Evolutionary conservation across 148 eudicot species (phyloP).

Genomic region (Rhododendron henanense): DNA sequence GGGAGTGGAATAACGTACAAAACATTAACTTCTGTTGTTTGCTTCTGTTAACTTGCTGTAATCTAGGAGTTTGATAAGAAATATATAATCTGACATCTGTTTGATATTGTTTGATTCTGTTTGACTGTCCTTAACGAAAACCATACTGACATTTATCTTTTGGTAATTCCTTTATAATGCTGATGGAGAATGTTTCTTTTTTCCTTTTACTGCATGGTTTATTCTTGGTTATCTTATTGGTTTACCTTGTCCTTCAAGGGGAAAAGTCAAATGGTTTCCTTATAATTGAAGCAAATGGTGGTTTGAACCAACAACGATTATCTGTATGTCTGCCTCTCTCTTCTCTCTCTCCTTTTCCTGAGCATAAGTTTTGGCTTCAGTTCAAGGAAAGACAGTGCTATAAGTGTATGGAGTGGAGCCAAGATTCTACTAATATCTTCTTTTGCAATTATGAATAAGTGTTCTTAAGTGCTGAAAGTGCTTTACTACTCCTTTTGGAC

Average conservation of each 20-base stretch:
- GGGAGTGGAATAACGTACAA: background rate
- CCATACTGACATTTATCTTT: background rate
- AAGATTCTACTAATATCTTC: background rate
- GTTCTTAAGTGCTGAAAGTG: background rate
- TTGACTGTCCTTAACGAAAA: background rate
- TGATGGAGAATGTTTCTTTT: background rate
- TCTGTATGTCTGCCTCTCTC: conserved; percentile 52
- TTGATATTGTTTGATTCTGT: background rate
- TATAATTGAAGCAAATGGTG: conserved; percentile 98
- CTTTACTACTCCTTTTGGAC: conserved; percentile 12
- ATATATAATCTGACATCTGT: background rate
- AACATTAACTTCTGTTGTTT: background rate
- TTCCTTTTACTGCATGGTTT: background rate
- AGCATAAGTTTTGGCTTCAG: background rate
- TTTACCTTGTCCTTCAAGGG: conserved; percentile 18
- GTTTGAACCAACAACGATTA: conserved; percentile 90
- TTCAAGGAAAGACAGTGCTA: background rate
- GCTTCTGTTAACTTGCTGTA: conserved; percentile 9
- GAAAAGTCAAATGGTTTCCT: conserved; percentile 87
- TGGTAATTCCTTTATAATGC: background rate
- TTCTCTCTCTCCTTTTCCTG: background rate
- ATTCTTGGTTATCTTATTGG: conserved; percentile 9
- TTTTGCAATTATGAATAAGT: background rate
- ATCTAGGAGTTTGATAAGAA: background rate
- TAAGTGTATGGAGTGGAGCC: conserved; percentile 2